These are phyloP conservation scores for Linnemannia schmuckeri DNA, from an alignment of 192 early-diverging fungal species.

Conservation along the genomic window DNA sequence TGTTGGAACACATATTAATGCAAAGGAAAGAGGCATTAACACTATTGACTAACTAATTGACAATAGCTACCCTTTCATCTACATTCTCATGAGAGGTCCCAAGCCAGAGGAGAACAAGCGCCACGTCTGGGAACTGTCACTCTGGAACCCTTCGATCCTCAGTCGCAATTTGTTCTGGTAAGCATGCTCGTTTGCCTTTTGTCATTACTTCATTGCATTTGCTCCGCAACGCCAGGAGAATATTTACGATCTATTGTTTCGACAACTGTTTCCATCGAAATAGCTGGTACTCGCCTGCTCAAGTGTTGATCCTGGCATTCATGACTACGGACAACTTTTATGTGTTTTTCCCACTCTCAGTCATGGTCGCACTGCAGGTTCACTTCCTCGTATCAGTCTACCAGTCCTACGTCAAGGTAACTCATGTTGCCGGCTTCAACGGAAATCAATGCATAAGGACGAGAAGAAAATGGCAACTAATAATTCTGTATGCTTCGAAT, in stretches of 20 bases:
- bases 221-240: background rate
- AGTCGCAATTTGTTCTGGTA: slow-evolving; percentile 54
- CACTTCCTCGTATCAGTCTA: slow-evolving; percentile 50
- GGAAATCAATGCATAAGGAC: background rate
- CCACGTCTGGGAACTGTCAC: slow-evolving; percentile 45
- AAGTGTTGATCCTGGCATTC: slow-evolving; percentile 66
- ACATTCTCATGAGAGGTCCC: slow-evolving; percentile 19
- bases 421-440: background rate
- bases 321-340: slow-evolving; percentile 68
- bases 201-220: background rate
- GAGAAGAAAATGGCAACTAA: background rate
- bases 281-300: slow-evolving; percentile 74
- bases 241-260: background rate
- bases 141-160: slow-evolving; percentile 48
- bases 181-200: background rate
- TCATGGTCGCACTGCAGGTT: slow-evolving; percentile 65
- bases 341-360: slow-evolving; percentile 67
- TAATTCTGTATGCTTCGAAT: slow-evolving; percentile 45
- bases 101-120: slow-evolving; percentile 21
- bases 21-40: background rate
- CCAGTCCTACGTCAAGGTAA: slow-evolving; percentile 40
- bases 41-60: background rate
- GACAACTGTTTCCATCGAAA: background rate
- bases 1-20: background rate
- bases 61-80: slow-evolving; percentile 28